Base-by-base conservation (phyloP, 2,329 filamentous ascomycete species). In the Fonsecaea erecta region DNA sequence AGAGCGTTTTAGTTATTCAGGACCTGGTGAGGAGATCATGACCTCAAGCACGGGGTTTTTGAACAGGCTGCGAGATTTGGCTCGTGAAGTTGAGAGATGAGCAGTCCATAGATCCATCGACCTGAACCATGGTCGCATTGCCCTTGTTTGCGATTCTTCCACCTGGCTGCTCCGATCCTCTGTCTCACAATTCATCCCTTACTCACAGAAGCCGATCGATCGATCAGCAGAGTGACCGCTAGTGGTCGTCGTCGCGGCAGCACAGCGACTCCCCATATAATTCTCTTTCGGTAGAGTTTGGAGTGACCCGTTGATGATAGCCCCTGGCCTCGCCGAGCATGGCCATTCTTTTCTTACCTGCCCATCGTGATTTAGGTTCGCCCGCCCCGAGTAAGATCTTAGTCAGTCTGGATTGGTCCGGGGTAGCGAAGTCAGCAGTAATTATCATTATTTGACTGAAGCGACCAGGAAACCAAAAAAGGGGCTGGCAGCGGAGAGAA, bases 31-130 rank as follows among this genome's bases (percentile, higher is more conserved):
- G 37, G 8, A 12, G 6, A 46, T 48, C 18, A 26, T 48, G 21
- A 48, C 18, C 43, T 12, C 21, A 1, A 24, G 43, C 11, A 6
- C 12, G n/a, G 5, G 18, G 11, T 30, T 46, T 21, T 21, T 18
- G 7, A 46, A 8, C n/a, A 46, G 21, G 43, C 43, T 4, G 43
- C 43, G 43, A 24, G 21, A 26, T 40, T 46, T 48, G 37, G 55
- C 35, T 48, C 37, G n/a, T 21, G 18, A 32, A 37, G 55, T 28
- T 46, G 55, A 48, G 32, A 37, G 37, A 58, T 48, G 55, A 58
- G 37, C 37, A 16, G 35, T 48, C 55, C 32, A 58, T 30, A 28
- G 43, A 43, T 26, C 37, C 30, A 21, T 26, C 11, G 43, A 35
- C 37, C 37, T 43, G 37, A 12, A 11, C 37, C 26, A 21, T 24